A percentile compares a stretch with the other conserved stretches of the same genome.
phyloP scores from a whole-genome alignment of 2,329 filamentous ascomycete genomes.

The Hypoxylon sp. region DNA sequence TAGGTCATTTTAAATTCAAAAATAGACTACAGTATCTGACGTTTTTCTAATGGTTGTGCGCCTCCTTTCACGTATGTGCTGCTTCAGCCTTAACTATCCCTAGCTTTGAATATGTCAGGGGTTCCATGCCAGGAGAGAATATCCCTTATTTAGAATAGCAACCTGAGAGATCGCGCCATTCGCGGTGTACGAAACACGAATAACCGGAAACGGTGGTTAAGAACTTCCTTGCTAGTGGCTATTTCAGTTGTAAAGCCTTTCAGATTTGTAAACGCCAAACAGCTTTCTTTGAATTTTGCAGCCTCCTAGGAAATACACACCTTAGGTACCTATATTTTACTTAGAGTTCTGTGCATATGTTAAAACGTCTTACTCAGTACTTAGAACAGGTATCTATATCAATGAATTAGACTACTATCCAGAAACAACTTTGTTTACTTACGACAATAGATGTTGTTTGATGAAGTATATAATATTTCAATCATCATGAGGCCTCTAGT shows the following conservation, averaged over 20 bases:
- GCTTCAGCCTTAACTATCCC: neutral
- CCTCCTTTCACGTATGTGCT: neutral
- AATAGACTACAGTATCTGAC: neutral
- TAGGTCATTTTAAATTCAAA: neutral
- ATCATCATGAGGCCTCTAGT: neutral
- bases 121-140: neutral
- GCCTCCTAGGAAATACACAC: neutral
- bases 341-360: neutral
- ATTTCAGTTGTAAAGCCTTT: neutral
- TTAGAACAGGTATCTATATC: neutral
- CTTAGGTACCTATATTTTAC: neutral
- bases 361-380: slow-evolving; percentile 5
- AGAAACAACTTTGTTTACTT: neutral
- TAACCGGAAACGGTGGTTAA: neutral
- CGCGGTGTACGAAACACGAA: neutral
- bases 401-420: neutral
- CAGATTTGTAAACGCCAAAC: neutral
- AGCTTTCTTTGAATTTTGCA: neutral
- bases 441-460: slow-evolving; percentile 1
- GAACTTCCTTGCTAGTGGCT: neutral
- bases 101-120: neutral
- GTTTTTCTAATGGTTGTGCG: neutral
- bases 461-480: slow-evolving; percentile 1
- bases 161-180: neutral
- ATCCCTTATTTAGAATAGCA: neutral